Evolutionary conservation across 331 rosid species (phyloP), one percentile per base, ranked within the genome.

Genomic region (Rosa hybrid): DNA sequence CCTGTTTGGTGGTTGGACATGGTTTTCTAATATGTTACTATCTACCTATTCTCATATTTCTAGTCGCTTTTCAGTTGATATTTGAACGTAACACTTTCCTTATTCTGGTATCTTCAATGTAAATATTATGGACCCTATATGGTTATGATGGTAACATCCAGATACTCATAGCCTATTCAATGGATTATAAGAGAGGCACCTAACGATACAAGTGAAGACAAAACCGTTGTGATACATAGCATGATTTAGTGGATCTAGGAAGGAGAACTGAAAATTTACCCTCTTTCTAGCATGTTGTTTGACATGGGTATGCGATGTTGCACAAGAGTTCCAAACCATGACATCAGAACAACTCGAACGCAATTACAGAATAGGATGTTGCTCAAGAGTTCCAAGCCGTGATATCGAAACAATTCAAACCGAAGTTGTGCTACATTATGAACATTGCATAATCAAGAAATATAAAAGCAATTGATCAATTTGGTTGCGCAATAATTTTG

Each of bases 1-100:
- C 60, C 80, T 62, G 38, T 25, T 46, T 38, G 79, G 30, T 77
- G 72, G 72, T 45, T 77, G 50, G 64, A 44, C 78, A 39, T 56
- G 39, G 48, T 56, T 74, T 38, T 57, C 68, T 54, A 56, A 57
- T 74, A 11, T 34, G 12, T 34, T 34, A 56, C 3, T 42, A 54
- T 74, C 5, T 39, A 17, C 16, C 14, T 12, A 6, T n/a, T 56
- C 30, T 16, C 16, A 16, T 25, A 49, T 27, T 39, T 14, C 53
- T 57, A 42, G 51, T 8, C 68, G 12, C 17, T 76, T 76, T 25
- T 44, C 42, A 44, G 45, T 76, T 76, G 57, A 44, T 45, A 12
- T 56, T 54, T 57, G 69, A 75, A 74, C 68, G 39, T 6, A 0
- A 12, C 38, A 18, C 10, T 48, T 71, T 6, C 9, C 62, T 49